Conservation (phyloP, 1,139 yeast species). For the Sugiyamaella neomexicana region DNA sequence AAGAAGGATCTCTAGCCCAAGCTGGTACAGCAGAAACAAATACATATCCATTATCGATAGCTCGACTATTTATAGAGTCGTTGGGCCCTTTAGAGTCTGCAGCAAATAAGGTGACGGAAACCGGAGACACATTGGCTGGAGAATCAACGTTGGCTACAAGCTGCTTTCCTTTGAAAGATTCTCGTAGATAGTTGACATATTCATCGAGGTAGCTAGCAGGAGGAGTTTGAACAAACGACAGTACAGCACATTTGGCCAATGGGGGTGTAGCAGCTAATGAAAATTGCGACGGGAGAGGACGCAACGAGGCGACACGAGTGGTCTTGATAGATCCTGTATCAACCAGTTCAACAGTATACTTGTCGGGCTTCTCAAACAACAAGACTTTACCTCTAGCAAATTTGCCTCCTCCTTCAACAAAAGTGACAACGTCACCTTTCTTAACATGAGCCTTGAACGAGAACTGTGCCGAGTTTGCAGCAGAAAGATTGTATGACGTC, state of each 20-base stretch:
- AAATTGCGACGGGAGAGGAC: slow-evolving; percentile 58
- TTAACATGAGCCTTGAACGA: slow-evolving; percentile 45
- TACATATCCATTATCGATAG: slow-evolving; percentile 67
- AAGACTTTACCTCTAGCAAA: slow-evolving; percentile 62
- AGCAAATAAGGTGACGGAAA: slow-evolving; percentile 58
- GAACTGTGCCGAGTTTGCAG: slow-evolving; percentile 43
- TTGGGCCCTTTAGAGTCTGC: slow-evolving; percentile 57
- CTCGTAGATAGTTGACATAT: slow-evolving; percentile 59
- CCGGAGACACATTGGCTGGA: slow-evolving; percentile 42
- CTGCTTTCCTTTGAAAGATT: slow-evolving; percentile 53
- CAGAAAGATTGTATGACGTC: slow-evolving; percentile 39
- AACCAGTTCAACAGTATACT: slow-evolving; percentile 57
- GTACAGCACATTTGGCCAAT: slow-evolving; percentile 58
- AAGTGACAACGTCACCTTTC: slow-evolving; percentile 61
- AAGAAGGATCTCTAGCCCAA: slow-evolving; percentile 42
- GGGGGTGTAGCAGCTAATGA: slow-evolving; percentile 47
- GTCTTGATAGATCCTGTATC: slow-evolving; percentile 65
- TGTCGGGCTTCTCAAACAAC: slow-evolving; percentile 50
- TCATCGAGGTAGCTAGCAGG: slow-evolving; percentile 62
- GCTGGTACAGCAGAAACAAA: slow-evolving; percentile 51
- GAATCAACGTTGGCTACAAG: slow-evolving; percentile 56
- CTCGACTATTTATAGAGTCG: slow-evolving; percentile 62
- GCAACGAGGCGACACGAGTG: slow-evolving; percentile 50
- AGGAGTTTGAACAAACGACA: slow-evolving; percentile 62
- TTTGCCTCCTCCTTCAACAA: slow-evolving; percentile 54